Base-by-base conservation (phyloP, 768 basidiomycete genomes). In the Suillus discolor region DNA sequence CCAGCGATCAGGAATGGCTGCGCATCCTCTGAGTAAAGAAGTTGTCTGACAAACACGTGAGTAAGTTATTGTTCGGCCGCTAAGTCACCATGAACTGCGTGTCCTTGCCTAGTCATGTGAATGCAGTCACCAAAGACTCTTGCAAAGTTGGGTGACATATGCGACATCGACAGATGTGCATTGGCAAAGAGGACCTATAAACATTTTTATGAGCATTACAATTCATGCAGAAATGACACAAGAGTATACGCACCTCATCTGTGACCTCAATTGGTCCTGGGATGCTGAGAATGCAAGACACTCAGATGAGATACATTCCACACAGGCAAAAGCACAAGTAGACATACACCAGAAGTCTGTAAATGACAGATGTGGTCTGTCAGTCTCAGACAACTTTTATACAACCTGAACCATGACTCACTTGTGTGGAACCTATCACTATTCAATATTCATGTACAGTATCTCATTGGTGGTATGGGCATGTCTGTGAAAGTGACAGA, bases 1-100 rank as follows among this genome's bases (percentile, higher is more conserved):
- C 97, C 97, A 34, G 96, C 89, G 67, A 99, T 91, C 71, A 99
- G 79, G 83, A 99, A 95, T 0, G 95, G 94, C 73, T 99, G 97
- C 0, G 85, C 92, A 28, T 82, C 80, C 63, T 87, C 84, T 38
- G 97, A 90, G 74, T 88, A 89, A 25, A 99, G 78, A 8, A 98
- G 89, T 63, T 92, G 81, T 67, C 92, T 90, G 68, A 49, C 44
- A 68, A 31, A n/a, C 7, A 61, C 38, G 64, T 41, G 54, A 44
- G 62, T 41, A n/a, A n/a, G n/a, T 25, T 57, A 67, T 53, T 11
- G 34, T 57, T 28, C 41, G 64, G 44, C 0, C 11, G 3, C 9
- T 53, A 11, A 18, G 20, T 63, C 53, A 34, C 34, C 34, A 34
- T 34, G 34, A 34, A 64, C 36, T 73, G n/a, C 82, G 63, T 69